Conservation (phyloP, 805 yeast species). For the Suhomyces kilbournensis region DNA sequence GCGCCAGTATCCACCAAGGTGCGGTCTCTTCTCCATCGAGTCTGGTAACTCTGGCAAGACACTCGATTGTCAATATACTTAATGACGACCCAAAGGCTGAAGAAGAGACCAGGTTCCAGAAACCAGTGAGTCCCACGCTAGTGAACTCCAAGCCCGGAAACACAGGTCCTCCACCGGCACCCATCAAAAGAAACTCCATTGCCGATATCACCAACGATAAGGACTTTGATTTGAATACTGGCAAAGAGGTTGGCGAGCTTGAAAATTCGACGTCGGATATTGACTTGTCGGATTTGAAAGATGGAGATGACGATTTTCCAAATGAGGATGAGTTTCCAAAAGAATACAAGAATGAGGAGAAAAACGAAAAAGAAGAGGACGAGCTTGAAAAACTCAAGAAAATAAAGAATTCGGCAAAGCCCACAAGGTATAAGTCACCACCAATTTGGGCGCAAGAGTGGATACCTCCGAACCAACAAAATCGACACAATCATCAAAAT, state of each 20-base stretch:
- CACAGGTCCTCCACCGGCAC: background rate
- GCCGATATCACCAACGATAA: slow-evolving; percentile 42
- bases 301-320: background rate
- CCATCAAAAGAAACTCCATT: slow-evolving; percentile 17
- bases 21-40: slow-evolving; percentile 4
- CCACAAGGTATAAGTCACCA: slow-evolving; percentile 58
- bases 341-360: background rate
- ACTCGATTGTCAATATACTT: slow-evolving; percentile 28
- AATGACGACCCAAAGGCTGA: slow-evolving; percentile 15
- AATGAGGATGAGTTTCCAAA: background rate
- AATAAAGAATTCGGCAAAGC: slow-evolving; percentile 39
- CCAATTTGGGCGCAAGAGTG: slow-evolving; percentile 88
- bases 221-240: slow-evolving; percentile 41
- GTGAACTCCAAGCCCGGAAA: background rate
- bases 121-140: slow-evolving; percentile 2
- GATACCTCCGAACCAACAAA: slow-evolving; percentile 19
- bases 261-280: background rate
- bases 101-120: background rate
- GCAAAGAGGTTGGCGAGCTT: slow-evolving; percentile 11
- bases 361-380: slow-evolving; percentile 6
- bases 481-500: background rate
- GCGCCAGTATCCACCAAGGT: background rate
- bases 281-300: slow-evolving; percentile 1
- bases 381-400: slow-evolving; percentile 27
- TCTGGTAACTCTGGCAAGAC: slow-evolving; percentile 18